Base-by-base conservation (phyloP, 371 early-diverging fungal species). In the Lichtheimia corymbifera region DNA sequence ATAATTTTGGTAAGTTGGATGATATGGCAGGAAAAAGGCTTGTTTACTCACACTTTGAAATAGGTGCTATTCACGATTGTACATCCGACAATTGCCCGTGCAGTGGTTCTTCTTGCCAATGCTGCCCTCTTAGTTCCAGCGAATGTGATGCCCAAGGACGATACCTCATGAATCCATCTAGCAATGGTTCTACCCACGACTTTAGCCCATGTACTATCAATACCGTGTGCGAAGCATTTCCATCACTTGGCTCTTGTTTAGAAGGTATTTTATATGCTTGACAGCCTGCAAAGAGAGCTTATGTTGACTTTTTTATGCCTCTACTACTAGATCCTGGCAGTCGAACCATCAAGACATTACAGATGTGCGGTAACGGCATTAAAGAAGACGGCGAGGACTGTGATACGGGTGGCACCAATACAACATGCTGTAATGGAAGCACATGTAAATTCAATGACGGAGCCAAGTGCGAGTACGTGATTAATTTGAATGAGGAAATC, bases 311-410 rank as follows among this genome's bases (percentile, higher is more conserved):
- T 4, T 1, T 2, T 35, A 28, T 35, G 35, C 14, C 7, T 7
- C 2, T 24, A 53, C 49, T 3, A 65, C 58, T 75, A 83, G 86
- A 77, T 80, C 88, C 86, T 59, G 86, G 85, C 15, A 63, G 78
- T 59, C 74, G 55, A 62, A 55, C 30, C 66, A 73, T 44, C 59
- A 88, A 51, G 76, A 76, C 57, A 12, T 15, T 71, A 13, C 83
- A 87, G 25, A 91, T 93, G 70, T 97, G 98, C 68, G 98, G 98
- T 14, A 97, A 98, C 71, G 97, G 97, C 1, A 87, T 98, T 55
- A 84, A 85, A 59, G 98, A 97, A 73, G 72, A 70, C 0, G 90
- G 89, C 52, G 98, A 98, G 73, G 91, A 98, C 41, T 98, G 98
- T 71, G 98, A 98, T 70, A 93, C 96, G 60, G 95, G 93, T 12